Conservation (phyloP, 2,329 filamentous ascomycete species). For the Cordyceps fumosorosea region DNA sequence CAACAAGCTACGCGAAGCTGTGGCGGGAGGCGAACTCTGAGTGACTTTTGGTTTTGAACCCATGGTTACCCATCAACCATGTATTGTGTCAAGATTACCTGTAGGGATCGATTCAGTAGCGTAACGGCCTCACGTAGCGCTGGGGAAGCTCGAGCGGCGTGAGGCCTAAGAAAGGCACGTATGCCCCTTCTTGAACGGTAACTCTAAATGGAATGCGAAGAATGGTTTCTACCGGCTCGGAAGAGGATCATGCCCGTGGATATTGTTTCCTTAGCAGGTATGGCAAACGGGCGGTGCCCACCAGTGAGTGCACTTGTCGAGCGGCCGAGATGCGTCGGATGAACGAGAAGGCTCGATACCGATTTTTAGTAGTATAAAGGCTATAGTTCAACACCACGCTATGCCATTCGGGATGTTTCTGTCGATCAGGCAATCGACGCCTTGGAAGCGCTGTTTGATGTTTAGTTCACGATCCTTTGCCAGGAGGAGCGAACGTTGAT, state of each 20-base stretch:
- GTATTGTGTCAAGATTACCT: background rate
- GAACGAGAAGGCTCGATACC: no score
- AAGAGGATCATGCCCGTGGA: background rate
- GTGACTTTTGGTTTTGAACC: background rate
- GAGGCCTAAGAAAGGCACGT: background rate
- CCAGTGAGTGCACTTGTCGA: no score
- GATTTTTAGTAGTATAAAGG: no score
- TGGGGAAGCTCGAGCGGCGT: background rate
- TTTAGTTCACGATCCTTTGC: background rate
- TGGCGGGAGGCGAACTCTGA: background rate
- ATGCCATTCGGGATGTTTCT: background rate
- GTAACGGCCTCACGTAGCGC: background rate
- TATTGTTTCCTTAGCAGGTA: no score
- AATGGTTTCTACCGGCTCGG: background rate
- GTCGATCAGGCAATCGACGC: background rate
- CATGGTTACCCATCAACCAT: background rate
- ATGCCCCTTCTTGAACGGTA: background rate
- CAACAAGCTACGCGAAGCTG: background rate
- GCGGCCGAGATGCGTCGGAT: no score
- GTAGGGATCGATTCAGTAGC: background rate
- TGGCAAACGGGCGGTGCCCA: no score
- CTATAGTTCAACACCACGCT: background rate
- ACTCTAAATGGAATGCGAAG: background rate
- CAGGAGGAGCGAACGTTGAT: constrained; percentile 2
- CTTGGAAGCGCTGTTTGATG: background rate